Evolutionary conservation across 306 rosid species (phyloP).

Genomic region (Vigna trinervia): DNA sequence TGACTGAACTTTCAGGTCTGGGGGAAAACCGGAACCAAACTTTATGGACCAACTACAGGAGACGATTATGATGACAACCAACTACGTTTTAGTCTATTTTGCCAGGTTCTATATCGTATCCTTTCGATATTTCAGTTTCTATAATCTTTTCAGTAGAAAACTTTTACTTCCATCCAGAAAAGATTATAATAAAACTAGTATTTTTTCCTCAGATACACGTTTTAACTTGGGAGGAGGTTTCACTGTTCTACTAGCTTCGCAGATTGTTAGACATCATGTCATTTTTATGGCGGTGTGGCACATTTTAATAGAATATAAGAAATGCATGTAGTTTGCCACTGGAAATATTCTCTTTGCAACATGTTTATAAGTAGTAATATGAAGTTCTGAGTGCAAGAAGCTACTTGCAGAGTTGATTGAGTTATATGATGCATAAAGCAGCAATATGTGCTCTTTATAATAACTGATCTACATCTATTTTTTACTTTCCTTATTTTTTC

Average conservation of each 20-base stretch:
- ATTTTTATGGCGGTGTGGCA: not conserved
- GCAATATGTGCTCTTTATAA: conserved; percentile 5
- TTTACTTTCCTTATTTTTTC: conserved; percentile 26
- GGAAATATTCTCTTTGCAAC: not conserved
- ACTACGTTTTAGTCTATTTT: conserved; percentile 74
- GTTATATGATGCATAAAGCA: conserved; percentile 7
- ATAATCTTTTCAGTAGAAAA: not conserved
- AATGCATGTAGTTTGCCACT: not conserved
- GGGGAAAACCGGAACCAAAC: conserved; percentile 78
- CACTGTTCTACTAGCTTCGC: not conserved
- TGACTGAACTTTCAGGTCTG: conserved; percentile 63
- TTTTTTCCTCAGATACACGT: not conserved
- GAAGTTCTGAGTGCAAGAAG: conserved; percentile 25
- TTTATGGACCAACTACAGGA: conserved; percentile 73
- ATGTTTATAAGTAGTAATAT: not conserved
- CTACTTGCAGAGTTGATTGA: not conserved
- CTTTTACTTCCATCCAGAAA: not conserved
- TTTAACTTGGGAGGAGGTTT: not conserved
- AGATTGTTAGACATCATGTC: not conserved
- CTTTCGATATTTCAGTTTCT: not conserved
- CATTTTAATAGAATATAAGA: conserved; percentile 8
- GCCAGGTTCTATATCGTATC: conserved; percentile 57
- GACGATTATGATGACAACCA: conserved; percentile 73
- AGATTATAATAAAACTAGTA: not conserved
- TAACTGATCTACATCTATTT: not conserved